Base-by-base conservation (phyloP, 495 filamentous ascomycete genomes). In the Durotheca rogersii region DNA sequence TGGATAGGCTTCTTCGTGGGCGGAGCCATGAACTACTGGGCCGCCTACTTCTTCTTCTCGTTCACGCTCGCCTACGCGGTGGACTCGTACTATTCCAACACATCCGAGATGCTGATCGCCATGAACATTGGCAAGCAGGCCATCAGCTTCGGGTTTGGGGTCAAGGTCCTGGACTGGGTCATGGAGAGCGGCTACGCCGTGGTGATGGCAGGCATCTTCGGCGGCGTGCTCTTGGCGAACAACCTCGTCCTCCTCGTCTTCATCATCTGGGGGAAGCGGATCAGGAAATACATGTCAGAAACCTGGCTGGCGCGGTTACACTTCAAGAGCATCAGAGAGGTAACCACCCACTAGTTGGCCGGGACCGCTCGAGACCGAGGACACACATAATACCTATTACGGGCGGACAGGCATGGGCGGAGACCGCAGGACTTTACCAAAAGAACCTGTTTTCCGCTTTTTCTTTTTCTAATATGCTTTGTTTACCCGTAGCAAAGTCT, bases 81-180 rank as follows among this genome's bases (percentile, higher is more conserved):
- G 9, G 80, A 83, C 59, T 74, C 69, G 9, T 82, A 83, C 55
- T 70, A 72, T n/a, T 68, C 74, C 1, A 82, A 81, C 41, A 75
- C 75, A 7, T 72, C 68, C 0, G 81, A 85, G 58, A 83, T 85
- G 82, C 66, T 85, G 20, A 85, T 85, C 53, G 80, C 79, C 2
- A 83, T 85, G 80, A 84, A 83, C 51, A 56, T 85, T 17, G 82
- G 82, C n/a, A 85, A 85, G 49, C 80, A 83, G 61, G 74, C 77
- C 3, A 81, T 85, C 36, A 75, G 69, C 40, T 84, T 85, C 52
- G 82, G 79, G 2, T 79, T 84, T 69, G 80, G 81, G 3, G 58
- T 79, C 14, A 75, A 80, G 48, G 53, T 85, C 34, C 64, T 85
- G 15, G 68, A 74, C 44, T 85, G 81, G 82, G 77, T 83, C 7